phyloP scores from a whole-genome alignment of 768 basidiomycete species.

The Coprinellus micaceus region DNA sequence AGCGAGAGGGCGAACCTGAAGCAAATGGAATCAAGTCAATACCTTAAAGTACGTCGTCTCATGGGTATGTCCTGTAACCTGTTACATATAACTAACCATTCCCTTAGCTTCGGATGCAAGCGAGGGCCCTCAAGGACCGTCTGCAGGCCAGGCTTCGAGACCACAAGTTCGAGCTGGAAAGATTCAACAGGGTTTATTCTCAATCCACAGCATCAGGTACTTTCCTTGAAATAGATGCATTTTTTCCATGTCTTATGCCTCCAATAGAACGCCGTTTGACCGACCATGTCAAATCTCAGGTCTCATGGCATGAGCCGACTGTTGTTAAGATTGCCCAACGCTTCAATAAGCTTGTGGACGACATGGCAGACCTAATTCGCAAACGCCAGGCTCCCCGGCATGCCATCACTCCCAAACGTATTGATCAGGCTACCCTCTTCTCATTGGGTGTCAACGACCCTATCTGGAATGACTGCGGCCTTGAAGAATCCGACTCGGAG shows the following conservation, averaged over 20 bases:
- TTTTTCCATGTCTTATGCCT: neutral
- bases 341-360: conserved; percentile 27
- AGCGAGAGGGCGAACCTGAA: neutral
- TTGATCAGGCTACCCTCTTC: neutral
- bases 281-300: too few species aligned
- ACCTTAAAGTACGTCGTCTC: neutral
- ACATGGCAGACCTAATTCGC: conserved; percentile 18
- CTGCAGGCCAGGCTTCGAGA: neutral
- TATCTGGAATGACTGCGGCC: too few species aligned
- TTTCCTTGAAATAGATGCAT: neutral
- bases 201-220: neutral
- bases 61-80: neutral
- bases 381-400: conserved; percentile 17
- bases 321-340: conserved; percentile 19
- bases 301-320: conserved; percentile 25
- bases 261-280: conserved; percentile 21
- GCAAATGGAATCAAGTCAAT: neutral
- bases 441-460: neutral
- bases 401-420: neutral
- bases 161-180: neutral
- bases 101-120: neutral
- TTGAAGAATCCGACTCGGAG: neutral
- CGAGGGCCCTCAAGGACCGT: neutral
- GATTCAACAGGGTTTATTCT: neutral
- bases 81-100: conserved; percentile 12